Base-by-base conservation (phyloP, 148 eudicot species). In the Vaccinium corymbosum region DNA sequence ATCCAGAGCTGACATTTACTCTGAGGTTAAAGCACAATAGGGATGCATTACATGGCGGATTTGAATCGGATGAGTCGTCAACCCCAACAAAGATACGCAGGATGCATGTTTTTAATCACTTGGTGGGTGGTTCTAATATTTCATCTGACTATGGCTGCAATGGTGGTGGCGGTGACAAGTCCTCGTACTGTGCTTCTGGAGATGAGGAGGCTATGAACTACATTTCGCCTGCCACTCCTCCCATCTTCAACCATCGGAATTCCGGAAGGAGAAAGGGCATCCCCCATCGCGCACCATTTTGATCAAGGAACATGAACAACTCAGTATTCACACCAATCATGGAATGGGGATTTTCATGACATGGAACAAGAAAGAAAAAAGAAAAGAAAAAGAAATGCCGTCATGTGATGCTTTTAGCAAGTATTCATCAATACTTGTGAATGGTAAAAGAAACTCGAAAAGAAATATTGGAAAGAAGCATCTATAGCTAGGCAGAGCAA, bases 271-370 rank as follows among this genome's bases (percentile, higher is more conserved):
- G 92, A 64, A 90, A 90, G 84, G 90, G 92, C 55, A 78, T 86
- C 76, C 92, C 92, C 0, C 92, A 85, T 49, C 90, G 92, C 13
- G 87, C 92, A 2, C 90, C 92, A 2, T 86, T 90, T 81, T 86
- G 83, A 83, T 32, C 42, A 6, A 80, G 72, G 22, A 78, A 74
- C 1, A 10, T 12, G 14, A 50, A 5, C 27, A 20, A 78, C 12
- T 76, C 29, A 20, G 55, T 76, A n/a, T 76, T 22, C 55, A 48
- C 27, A n/a, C 48, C 55, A n/a, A 12, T 19, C 7, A 5, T 1
- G 5, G 14, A 38, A 4, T 29, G 13, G 51, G 52, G 79, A 5
- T 9, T 19, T 49, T 49, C 55, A 48, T n/a, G 25, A n/a, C 79
- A 20, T 15, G 27, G 55, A 51, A 77, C 57, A 14, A 76, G 10